Conservation (phyloP, 345 rosid species). For the Cardamine resedifolia region DNA sequence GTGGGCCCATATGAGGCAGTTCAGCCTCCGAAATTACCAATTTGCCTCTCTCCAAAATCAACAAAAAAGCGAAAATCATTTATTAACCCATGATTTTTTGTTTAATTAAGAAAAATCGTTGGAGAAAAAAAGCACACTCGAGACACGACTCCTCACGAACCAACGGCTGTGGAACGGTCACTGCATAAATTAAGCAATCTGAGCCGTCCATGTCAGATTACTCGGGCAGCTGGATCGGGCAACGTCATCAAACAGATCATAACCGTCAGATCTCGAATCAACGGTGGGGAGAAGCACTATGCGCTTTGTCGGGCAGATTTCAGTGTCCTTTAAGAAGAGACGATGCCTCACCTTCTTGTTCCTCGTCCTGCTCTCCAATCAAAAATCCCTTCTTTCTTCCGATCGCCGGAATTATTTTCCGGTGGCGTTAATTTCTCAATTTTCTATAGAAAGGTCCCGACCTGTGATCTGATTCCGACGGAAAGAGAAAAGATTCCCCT, state of each 20-base stretch:
- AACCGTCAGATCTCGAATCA: slow-evolving; percentile 32
- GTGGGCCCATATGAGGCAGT: slow-evolving; percentile 31
- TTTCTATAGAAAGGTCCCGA: neutral
- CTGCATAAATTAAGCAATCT: slow-evolving; percentile 4
- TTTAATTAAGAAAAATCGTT: neutral
- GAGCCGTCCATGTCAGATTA: slow-evolving; percentile 29
- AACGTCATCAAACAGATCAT: slow-evolving; percentile 17
- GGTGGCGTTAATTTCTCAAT: neutral
- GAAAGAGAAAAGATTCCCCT: neutral
- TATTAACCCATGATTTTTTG: neutral
- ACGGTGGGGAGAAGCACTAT: neutral
- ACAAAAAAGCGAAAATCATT: neutral
- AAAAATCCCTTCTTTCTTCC: neutral
- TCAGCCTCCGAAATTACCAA: slow-evolving; percentile 5
- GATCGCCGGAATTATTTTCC: slow-evolving; percentile 37
- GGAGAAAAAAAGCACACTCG: neutral
- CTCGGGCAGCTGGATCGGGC: slow-evolving; percentile 34
- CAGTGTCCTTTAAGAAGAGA: slow-evolving; percentile 38
- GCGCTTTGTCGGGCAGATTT: slow-evolving; percentile 26
- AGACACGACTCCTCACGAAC: slow-evolving; percentile 15
- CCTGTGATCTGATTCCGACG: neutral
- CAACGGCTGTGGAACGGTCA: slow-evolving; percentile 21
- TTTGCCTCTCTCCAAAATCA: slow-evolving; percentile 1
- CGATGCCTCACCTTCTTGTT: slow-evolving; percentile 27
- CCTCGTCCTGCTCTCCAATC: slow-evolving; percentile 26